These are phyloP conservation scores for Ustanciosporium gigantosporum DNA, from an alignment of 1,284 basidiomycete species.

Conservation along the genomic window DNA sequence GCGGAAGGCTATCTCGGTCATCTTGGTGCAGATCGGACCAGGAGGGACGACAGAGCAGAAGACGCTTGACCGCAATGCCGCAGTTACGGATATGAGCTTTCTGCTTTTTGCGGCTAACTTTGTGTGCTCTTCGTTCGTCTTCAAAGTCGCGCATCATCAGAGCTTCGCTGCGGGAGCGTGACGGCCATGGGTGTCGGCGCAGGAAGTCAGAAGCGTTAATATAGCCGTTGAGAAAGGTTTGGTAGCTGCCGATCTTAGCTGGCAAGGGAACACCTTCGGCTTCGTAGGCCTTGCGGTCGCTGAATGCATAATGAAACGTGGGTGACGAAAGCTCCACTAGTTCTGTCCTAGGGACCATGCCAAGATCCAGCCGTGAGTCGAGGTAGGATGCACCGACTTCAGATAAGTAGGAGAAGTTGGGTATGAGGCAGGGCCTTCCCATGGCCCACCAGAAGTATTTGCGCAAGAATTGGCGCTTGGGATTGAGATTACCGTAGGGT, in stretches of 20 bases:
- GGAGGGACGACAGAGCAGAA: constrained; percentile 67
- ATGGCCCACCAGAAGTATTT: constrained; percentile 61
- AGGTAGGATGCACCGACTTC: constrained; percentile 84
- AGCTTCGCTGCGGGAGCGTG: constrained; percentile 69
- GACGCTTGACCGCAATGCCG: constrained; percentile 49
- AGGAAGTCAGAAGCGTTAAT: constrained; percentile 85
- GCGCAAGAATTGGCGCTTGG: constrained; percentile 56
- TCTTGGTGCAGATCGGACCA: constrained; percentile 69
- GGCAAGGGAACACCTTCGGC: constrained; percentile 29
- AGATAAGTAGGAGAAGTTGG: constrained; percentile 63
- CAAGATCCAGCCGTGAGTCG: constrained; percentile 73
- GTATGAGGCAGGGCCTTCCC: constrained; percentile 58
- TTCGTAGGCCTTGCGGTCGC: constrained; percentile 47
- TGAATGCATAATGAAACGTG: constrained; percentile 53
- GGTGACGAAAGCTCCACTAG: constrained; percentile 75
- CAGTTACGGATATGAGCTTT: constrained; percentile 47
- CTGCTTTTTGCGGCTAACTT: constrained; percentile 49
- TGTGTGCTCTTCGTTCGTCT: constrained; percentile 69
- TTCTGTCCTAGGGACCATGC: constrained; percentile 84
- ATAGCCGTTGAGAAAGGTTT: constrained; percentile 82
- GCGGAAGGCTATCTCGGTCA: constrained; percentile 52
- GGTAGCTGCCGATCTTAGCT: constrained; percentile 76
- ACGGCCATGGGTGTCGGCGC: constrained; percentile 82
- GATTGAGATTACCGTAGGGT: constrained; percentile 58
- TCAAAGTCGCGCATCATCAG: constrained; percentile 69